Evolutionary conservation across 495 filamentous ascomycete species (phyloP), one percentile per base, ranked within the genome.

Genomic region (Lasiosphaeria hispida): DNA sequence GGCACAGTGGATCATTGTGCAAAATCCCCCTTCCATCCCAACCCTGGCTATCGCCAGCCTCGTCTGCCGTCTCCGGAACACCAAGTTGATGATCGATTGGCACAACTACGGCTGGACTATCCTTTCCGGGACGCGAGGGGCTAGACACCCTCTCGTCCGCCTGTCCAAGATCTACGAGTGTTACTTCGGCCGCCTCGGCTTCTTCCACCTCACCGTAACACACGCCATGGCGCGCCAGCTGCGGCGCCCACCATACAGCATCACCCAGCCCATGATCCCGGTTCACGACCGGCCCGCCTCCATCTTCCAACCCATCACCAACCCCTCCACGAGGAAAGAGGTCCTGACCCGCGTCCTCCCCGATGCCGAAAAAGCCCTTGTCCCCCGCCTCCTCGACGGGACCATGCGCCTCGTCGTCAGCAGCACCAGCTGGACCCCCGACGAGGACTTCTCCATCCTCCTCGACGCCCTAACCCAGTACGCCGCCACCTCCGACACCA

Each of bases 81-180:
- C 89, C 19, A 81, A 80, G 55, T 83, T 97, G 2, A 79, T 97
- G 37, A 91, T 97, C 55, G 94, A 99, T 73, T 99, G 94, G 94
- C 94, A 99, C 76, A 99, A 99, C 71, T 96, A 96, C 72, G 93
- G 94, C 59, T 96, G 90, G 79, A 92, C 89, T n/a, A 93, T 97
- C 57, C 85, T 99, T 4, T 85, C 89, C 18, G 70, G 72, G 40
- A 79, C 63, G 63, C 89, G 67, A 83, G 90, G 75, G 66, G 85
- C 39, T 71, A 80, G 43, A 55, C 93, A 96, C 69, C 90, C 89
- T 0, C 79, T 97, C 7, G 92, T 97, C 13, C 75, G 62, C 53
- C 64, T 93, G 15, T 87, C 91, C 2, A 83, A 83, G 47, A 77
- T 82, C 65, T 96, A 96, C 69, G 94, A 98, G 66, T 79, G 73